These are phyloP conservation scores for Penicillium sp. DNA, from an alignment of 2,329 filamentous ascomycete species.

Conservation along the genomic window DNA sequence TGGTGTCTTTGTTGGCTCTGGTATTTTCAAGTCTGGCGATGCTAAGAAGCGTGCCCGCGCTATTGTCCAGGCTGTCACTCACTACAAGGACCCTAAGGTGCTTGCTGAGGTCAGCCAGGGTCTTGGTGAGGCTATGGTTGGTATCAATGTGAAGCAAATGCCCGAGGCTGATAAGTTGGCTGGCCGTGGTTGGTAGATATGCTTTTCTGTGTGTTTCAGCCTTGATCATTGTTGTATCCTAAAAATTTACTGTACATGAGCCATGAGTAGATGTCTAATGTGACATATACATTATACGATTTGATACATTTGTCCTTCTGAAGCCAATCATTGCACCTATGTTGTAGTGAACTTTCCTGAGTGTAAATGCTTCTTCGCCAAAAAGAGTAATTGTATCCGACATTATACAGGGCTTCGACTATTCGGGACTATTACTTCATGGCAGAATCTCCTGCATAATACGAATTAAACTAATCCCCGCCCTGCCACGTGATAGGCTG, in stretches of 20 bases:
- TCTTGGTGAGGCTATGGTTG: slow-evolving; percentile 96
- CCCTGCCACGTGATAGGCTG: background rate
- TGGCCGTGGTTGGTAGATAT: slow-evolving; percentile 72
- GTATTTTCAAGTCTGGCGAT: slow-evolving; percentile 96
- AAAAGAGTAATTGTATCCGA: background rate
- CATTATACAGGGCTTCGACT: background rate
- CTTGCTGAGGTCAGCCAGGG: slow-evolving; percentile 84
- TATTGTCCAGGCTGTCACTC: slow-evolving; percentile 90
- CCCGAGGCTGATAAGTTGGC: slow-evolving; percentile 77
- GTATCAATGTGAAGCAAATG: slow-evolving; percentile 82
- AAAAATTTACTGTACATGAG: slow-evolving; percentile 21
- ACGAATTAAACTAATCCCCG: background rate
- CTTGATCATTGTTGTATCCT: slow-evolving; percentile 7
- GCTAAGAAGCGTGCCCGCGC: slow-evolving; percentile 86
- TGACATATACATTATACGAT: slow-evolving; percentile 10
- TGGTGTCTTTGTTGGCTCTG: slow-evolving; percentile 93
- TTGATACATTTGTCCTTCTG: background rate
- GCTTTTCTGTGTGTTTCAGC: slow-evolving; percentile 5
- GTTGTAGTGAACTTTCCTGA: no score
- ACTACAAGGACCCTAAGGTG: slow-evolving; percentile 81
- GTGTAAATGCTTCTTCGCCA: background rate
- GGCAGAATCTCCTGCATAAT: background rate
- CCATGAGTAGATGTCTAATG: slow-evolving; percentile 15
- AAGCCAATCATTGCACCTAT: background rate
- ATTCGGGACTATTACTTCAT: no score